Evolutionary conservation across 2,329 filamentous ascomycete genomes (phyloP), one percentile per base, ranked within the genome.

Genomic region (Trichoderma sp.): DNA sequence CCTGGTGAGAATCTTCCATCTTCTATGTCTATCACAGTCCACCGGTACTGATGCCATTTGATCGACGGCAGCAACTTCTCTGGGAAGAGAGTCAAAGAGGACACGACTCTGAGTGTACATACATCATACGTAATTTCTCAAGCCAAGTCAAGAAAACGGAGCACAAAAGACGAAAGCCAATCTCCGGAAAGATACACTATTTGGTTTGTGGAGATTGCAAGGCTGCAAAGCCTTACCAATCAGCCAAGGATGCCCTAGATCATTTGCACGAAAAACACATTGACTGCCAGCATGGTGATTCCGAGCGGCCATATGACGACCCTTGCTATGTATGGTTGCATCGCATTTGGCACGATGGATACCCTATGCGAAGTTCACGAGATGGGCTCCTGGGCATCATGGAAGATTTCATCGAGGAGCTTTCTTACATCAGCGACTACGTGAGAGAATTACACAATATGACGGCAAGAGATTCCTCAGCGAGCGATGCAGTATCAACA

Each of bases 301-400:
- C 15, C 18, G 43, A 43, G 4, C 24, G 68, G 15, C 70, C 70
- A 30, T 71, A 68, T 6, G 70, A 71, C 12, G 70, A 71, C 26
- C 70, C 62, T 36, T 71, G 70, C 30, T 71, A 67, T 43, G 70
- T 60, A 43, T 71, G 70, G 70, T 36, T 71, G 12, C 39, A 34
- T 63, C 58, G 58, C 14, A 56, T 56, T n/a, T 56, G 60, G 68
- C 32, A 56, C 2, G 26, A 62, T 12, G 32, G 60, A 1, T 61
- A 69, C 18, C 53, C 53, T 2, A n/a, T 69, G 18, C 26, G 47
- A 18, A 43, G 21, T 14, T 30, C 51, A 15, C 12, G 56, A 57
- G 51, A 43, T 9, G 53, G 47, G 11, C n/a, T 69, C 3, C 18
- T 43, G 6, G 65, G 24, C 8, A 43, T 57, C 21, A 4, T 69